A percentile compares a stretch with the other conserved stretches of the same genome.
Evolutionary conservation across 1,284 basidiomycete genomes (phyloP).

Genomic region (Agroathelia rolfsii): DNA sequence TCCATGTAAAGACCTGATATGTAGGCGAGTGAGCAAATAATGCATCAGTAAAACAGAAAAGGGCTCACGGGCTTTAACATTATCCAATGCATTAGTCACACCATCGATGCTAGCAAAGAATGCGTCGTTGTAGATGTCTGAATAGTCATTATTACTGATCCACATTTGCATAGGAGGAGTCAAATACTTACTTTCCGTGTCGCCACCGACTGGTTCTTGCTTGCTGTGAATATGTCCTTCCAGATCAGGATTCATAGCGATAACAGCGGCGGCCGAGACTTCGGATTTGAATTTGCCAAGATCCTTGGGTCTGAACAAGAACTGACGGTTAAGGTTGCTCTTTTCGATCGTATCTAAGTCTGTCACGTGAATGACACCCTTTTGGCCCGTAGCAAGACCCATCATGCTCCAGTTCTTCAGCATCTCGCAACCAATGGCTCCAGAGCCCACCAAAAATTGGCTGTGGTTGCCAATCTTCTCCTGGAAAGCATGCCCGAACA

Average conservation of each 20-base stretch:
- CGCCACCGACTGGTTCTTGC: conserved; percentile 91
- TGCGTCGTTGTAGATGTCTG: conserved; percentile 82
- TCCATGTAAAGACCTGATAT: conserved; percentile 91
- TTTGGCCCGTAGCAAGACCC: conserved; percentile 78
- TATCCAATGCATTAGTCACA: conserved; percentile 99
- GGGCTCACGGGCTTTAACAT: conserved; percentile 83
- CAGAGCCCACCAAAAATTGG: conserved; percentile 96
- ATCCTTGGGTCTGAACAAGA: conserved; percentile 96
- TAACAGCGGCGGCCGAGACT: conserved; percentile 86
- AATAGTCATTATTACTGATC: no score
- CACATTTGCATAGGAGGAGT: neutral
- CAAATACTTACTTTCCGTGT: conserved; percentile 73
- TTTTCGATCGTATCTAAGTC: conserved; percentile 99
- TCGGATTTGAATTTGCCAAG: conserved; percentile 97
- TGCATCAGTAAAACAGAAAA: conserved; percentile 1
- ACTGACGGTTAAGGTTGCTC: conserved; percentile 97
- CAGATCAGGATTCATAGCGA: conserved; percentile 94
- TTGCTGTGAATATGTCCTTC: conserved; percentile 82
- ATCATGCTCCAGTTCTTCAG: conserved; percentile 99
- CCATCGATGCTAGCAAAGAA: conserved; percentile 89
- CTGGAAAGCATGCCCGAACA: conserved; percentile 92
- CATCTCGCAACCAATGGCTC: conserved; percentile 99
- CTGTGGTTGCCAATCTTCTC: conserved; percentile 85
- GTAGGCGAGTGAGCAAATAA: conserved; percentile 4
- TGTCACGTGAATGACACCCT: conserved; percentile 88